Evolutionary conservation across 2,329 filamentous ascomycete genomes (phyloP), one percentile per base, ranked within the genome.

Genomic region (Cladosporium velox): DNA sequence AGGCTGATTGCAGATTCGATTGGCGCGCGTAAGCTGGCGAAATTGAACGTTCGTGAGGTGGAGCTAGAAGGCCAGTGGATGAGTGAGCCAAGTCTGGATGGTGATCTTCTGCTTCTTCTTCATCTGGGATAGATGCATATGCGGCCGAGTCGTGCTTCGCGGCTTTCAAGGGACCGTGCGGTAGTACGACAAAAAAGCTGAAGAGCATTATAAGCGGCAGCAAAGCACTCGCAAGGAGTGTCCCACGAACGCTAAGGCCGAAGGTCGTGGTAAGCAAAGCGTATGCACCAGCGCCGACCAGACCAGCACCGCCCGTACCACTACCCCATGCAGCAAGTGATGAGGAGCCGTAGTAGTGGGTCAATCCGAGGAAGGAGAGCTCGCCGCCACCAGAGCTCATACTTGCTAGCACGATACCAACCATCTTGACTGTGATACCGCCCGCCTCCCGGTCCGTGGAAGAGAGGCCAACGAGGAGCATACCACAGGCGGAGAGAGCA

Each of bases 321-420:
- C 91, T 94, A 0, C 92, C 91, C 95, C 95, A 99, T 41, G 92
- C 90, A 0, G 93, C 93, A 21, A 98, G 84, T 72, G 92, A 92
- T 78, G 91, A 90, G 10, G 88, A 89, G 0, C 94, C 95, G 74
- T 98, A 98, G 80, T 91, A 97, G 77, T 98, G 94, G 15, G 94
- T 96, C 73, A 99, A 80, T 1, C 92, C 91, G 6, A 99, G 81
- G 75, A 98, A 97, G 78, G 90, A 96, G 67, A 97, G 82, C 80
- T 98, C 95, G 35, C 95, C 95, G 21, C 86, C 91, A 18, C 95
- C 95, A 68, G 90, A 92, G 72, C 91, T 91, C 60, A 98, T 79
- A 72, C 92, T 96, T 1, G 93, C 92, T 58, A 98, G 81, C 47
- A 93, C 86, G 21, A 98, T 91, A 12, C 95, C 95, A 0, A 87